Conservation (phyloP, 1,284 basidiomycete genomes). For the Ganoderma sp. region DNA sequence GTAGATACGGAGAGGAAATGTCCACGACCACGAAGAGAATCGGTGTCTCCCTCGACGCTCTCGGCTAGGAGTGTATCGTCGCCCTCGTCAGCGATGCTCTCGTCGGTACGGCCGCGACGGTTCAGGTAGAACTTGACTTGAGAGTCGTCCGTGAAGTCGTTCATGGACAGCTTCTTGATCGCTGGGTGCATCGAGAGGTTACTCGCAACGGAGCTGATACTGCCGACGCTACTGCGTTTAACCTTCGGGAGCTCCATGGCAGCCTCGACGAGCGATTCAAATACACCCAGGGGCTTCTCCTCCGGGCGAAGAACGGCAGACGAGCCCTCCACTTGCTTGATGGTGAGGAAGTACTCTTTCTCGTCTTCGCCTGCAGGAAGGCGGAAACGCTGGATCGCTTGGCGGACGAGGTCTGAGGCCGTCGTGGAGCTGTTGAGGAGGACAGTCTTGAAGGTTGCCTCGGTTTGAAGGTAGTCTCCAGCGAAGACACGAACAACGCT, state of each 20-base stretch:
- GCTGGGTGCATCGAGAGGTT: slow-evolving; percentile 94
- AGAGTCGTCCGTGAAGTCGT: slow-evolving; percentile 96
- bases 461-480: slow-evolving; percentile 84
- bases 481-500: slow-evolving; percentile 96
- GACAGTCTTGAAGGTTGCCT: slow-evolving; percentile 98
- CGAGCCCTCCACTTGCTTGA: slow-evolving; percentile 90
- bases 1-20: slow-evolving; percentile 56
- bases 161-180: slow-evolving; percentile 91
- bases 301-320: slow-evolving; percentile 73
- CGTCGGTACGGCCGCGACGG: slow-evolving; percentile 50
- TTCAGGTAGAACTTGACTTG: slow-evolving; percentile 97
- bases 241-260: slow-evolving; percentile 85
- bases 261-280: slow-evolving; percentile 82
- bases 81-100: slow-evolving; percentile 45
- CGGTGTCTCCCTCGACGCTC: slow-evolving; percentile 40
- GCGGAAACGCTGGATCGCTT: slow-evolving; percentile 93
- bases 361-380: slow-evolving; percentile 69
- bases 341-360: slow-evolving; percentile 85
- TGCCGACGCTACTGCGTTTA: slow-evolving; percentile 91
- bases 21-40: slow-evolving; percentile 34
- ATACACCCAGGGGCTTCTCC: slow-evolving; percentile 86
- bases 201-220: slow-evolving; percentile 90
- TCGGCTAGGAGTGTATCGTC: slow-evolving; percentile 61
- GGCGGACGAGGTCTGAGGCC: slow-evolving; percentile 82
- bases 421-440: slow-evolving; percentile 88